Evolutionary conservation across 73 alveolate genomes (phyloP).

Genomic region (Paramecium caudatum): DNA sequence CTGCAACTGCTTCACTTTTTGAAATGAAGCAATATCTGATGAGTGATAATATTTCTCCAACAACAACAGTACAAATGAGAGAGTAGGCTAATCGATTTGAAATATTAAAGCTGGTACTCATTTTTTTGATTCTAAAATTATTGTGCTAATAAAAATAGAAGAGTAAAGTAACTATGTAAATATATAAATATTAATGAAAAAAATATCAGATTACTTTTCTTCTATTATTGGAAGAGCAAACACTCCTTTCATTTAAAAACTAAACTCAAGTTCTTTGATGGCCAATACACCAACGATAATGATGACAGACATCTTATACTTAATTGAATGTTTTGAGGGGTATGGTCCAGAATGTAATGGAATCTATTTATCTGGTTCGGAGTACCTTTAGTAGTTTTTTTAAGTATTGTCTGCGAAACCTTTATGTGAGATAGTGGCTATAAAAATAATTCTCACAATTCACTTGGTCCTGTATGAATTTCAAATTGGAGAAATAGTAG

Average conservation of each 20-base stretch:
- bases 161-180: too few species aligned
- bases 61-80: not conserved
- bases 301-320: conserved; percentile 62
- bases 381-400: conserved; percentile 45
- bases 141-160: too few species aligned
- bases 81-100: not conserved
- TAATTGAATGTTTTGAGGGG: conserved; percentile 69
- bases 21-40: conserved; percentile 23
- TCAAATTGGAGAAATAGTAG: conserved; percentile 56
- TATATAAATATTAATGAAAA: too few species aligned
- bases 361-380: conserved; percentile 58
- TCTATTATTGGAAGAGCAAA: conserved; percentile 17
- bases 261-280: conserved; percentile 37
- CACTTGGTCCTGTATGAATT: conserved; percentile 63
- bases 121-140: too few species aligned
- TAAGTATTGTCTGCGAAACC: conserved; percentile 6
- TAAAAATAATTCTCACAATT: conserved; percentile 37
- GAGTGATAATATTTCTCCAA: conserved; percentile 25
- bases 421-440: conserved; percentile 14
- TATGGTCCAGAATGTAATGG: conserved; percentile 70
- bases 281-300: conserved; percentile 24
- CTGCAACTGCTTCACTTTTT: conserved; percentile 2
- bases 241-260: conserved; percentile 22
- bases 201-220: not conserved
- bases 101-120: conserved; percentile 20